Base-by-base conservation (phyloP, 441 rosid species). In the Erodium trifolium region DNA sequence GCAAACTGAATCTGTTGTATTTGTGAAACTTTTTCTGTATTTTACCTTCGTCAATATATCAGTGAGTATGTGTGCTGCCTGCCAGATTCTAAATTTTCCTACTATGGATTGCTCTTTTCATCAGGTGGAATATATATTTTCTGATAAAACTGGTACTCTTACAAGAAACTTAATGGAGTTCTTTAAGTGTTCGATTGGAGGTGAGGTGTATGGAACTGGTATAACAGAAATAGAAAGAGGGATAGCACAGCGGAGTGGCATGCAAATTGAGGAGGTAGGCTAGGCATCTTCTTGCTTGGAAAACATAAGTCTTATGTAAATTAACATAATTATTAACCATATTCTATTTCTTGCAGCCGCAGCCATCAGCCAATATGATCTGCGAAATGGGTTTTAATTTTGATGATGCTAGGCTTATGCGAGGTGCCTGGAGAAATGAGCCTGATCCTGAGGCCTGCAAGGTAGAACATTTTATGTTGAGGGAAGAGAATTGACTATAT, bases 151-250 rank as follows among this genome's bases (percentile, higher is more conserved):
- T 43, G 99, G 98, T 80, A 95, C 99, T 69, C 86, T 95, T 77
- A 95, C 99, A n/a, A 85, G 99, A 80, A 95, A 95, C 78, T 78
- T 92, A 78, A 95, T 95, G 99, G 99, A 95, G 87, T 92, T 95
- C 77, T 95, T 95, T 75, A 95, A 95, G 83, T 92, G 99, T 76
- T 91, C 99, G n/a, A 91, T 95, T 85, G 99, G 96, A 73, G 99
- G 97, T 72, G 94, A 86, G 83, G 81, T 83, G 65, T 95, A 95
- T 78, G 99, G 99, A 74, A 80, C 90, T 73, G 99, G 99, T 71
- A 53, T 88, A 75, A 95, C 98, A 72, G 99, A 95, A 82, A 89
- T 89, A 74, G 99, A 95, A 80, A 84, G 79, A 81, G 98, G 90
- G 47, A 83, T 86, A 53, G 95, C 96, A 16, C 81, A 84, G 71